Evolutionary conservation across 805 yeast species (phyloP).

Genomic region (Suhomyces vadensis): DNA sequence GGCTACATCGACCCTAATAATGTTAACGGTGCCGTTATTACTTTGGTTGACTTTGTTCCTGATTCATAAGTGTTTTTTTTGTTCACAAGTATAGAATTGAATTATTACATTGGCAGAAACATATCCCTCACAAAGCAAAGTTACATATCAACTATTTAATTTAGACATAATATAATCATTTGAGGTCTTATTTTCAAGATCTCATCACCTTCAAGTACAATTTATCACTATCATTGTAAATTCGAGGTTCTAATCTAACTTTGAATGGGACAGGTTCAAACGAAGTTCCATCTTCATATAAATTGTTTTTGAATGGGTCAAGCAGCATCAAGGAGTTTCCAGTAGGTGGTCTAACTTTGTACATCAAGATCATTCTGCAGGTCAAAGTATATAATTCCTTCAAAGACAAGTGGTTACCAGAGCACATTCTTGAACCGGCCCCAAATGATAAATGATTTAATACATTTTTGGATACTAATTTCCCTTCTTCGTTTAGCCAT

Average conservation of each 20-base stretch:
- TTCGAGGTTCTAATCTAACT: constrained; percentile 26
- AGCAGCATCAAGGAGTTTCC: constrained; percentile 36
- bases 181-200: too few relatives aligned
- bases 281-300: constrained; percentile 57
- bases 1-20: constrained; percentile 54
- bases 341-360: constrained; percentile 48
- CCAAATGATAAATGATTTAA: constrained; percentile 61
- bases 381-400: constrained; percentile 63
- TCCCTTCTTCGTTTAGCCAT: constrained; percentile 38
- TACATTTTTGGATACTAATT: constrained; percentile 13
- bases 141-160: too few relatives aligned
- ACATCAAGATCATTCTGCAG: constrained; percentile 53
- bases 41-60: neutral
- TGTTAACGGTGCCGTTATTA: neutral
- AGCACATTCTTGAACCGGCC: constrained; percentile 70
- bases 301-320: constrained; percentile 54
- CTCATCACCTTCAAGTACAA: constrained; percentile 14
- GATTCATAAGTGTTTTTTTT: too few relatives aligned
- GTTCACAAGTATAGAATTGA: too few relatives aligned
- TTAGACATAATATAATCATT: too few relatives aligned
- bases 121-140: too few relatives aligned
- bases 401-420: constrained; percentile 64
- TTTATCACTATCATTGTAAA: constrained; percentile 19
- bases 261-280: constrained; percentile 55
- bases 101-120: too few relatives aligned